Evolutionary conservation across 2,329 filamentous ascomycete species (phyloP), one percentile per base, ranked within the genome.

Genomic region (Dryadomyces quercus-mongolicae): DNA sequence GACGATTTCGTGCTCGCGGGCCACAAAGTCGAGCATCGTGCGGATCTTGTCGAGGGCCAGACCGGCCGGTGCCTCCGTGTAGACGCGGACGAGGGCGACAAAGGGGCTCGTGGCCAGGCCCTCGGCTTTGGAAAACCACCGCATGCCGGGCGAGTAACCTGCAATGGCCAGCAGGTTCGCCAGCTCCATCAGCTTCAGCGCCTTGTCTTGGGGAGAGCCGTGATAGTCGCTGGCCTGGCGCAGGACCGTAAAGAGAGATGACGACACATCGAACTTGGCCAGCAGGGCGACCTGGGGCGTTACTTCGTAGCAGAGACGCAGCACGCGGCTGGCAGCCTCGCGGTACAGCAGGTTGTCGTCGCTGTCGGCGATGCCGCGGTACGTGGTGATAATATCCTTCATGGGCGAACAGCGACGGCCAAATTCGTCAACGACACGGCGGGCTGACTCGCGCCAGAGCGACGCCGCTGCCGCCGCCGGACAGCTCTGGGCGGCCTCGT

Each of bases 231-330:
- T 80, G 10, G 88, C 68, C 36, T 75, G 75, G 54, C 78, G 74
- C 48, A 97, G 71, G 1, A 84, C 78, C 56, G 82, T 79, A 8
- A 85, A 82, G 16, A 98, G 75, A 20, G 86, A 77, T 0, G 85
- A 72, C 0, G 92, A 93, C 4, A 95, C 85, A 63, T 97, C 93
- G 62, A 96, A 93, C 60, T 86, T 93, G 61, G 90, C 86, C 59
- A 85, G 84, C 15, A 94, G 74, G 1, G 90, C 89, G 22, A 88
- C 74, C 56, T 88, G 83, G 2, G 93, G 91, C 9, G 89, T 77
- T 2, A 87, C 76, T 64, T 91, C 83, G 65, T 94, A 94, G 69
- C 94, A 97, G n/a, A 91, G 75, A 16, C 82, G 78, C 43, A 98
- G 69, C 20, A 96, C 71, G 60, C 87, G 84, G 56, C 86, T 86